A percentile compares a stretch with the other conserved stretches of the same genome.
Conservation (phyloP, 2,329 filamentous ascomycete genomes). For the Rhynchosporium agropyri region DNA sequence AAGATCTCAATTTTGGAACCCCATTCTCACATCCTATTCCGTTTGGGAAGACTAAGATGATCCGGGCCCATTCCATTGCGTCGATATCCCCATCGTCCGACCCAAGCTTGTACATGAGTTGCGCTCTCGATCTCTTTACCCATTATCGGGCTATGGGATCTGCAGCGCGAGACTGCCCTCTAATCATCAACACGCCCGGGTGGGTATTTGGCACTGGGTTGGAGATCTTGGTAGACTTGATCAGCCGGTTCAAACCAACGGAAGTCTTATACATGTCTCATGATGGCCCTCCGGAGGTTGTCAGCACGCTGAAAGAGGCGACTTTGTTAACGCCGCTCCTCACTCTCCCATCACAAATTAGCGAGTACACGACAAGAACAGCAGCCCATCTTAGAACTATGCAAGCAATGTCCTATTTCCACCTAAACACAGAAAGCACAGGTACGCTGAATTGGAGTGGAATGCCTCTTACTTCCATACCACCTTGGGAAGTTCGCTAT, state of each 20-base stretch:
- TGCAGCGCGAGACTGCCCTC: constrained; percentile 50
- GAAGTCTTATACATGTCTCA: constrained; percentile 71
- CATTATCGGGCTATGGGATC: constrained; percentile 54
- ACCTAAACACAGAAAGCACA: constrained; percentile 46
- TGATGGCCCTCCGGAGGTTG: constrained; percentile 59
- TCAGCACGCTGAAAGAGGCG: constrained; percentile 53
- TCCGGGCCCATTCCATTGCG: constrained; percentile 69
- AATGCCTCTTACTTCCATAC: constrained; percentile 56
- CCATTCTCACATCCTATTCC: constrained; percentile 64
- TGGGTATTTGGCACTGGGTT: constrained; percentile 74
- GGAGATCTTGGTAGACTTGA: constrained; percentile 62
- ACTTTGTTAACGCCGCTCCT: constrained; percentile 48
- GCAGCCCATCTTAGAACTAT: constrained; percentile 69
- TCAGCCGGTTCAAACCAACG: constrained; percentile 56
- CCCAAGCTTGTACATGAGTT: constrained; percentile 66
- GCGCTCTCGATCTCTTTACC: constrained; percentile 63
- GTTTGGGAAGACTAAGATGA: constrained; percentile 42
- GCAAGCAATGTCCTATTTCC: constrained; percentile 82
- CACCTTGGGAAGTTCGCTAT: constrained; percentile 67
- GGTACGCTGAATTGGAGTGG: constrained; percentile 50
- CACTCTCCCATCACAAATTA: constrained; percentile 60
- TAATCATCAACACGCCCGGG: constrained; percentile 75
- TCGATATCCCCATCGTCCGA: constrained; percentile 67
- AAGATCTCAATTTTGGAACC: constrained; percentile 63
- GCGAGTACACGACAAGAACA: constrained; percentile 59